These are phyloP conservation scores for Epipyxis sp. DNA, from an alignment of 108 stramenopile genomes.

Conservation along the genomic window DNA sequence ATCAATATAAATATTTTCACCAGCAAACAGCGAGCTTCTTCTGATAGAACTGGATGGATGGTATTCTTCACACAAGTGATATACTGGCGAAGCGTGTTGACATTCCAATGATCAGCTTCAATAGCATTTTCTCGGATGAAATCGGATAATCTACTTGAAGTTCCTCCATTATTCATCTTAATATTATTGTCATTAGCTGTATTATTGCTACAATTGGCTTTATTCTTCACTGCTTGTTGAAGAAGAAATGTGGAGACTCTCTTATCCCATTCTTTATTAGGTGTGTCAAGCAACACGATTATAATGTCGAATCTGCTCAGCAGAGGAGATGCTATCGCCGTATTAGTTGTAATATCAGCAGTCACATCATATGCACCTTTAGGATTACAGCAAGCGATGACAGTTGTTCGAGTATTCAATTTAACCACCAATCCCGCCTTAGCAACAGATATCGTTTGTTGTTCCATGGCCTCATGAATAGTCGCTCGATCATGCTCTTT, in stretches of 20 bases:
- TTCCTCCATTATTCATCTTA: slow-evolving; percentile 5
- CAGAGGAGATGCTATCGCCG: slow-evolving; percentile 86
- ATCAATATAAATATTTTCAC: too few relatives aligned
- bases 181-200: background rate
- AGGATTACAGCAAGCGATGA: slow-evolving; percentile 91
- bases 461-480: slow-evolving; percentile 99
- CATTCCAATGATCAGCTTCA: slow-evolving; percentile 53
- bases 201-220: slow-evolving; percentile 31
- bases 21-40: too few relatives aligned
- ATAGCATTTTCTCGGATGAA: background rate
- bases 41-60: background rate
- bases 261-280: slow-evolving; percentile 58
- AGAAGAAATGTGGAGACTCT: slow-evolving; percentile 72
- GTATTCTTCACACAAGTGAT: slow-evolving; percentile 69
- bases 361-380: slow-evolving; percentile 59
- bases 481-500: slow-evolving; percentile 64
- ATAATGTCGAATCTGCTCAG: slow-evolving; percentile 94
- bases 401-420: slow-evolving; percentile 81
- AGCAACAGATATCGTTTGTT: slow-evolving; percentile 89
- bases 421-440: slow-evolving; percentile 96
- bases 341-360: slow-evolving; percentile 71
- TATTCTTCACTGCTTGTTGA: slow-evolving; percentile 75
- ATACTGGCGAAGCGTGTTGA: slow-evolving; percentile 83
- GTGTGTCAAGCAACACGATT: slow-evolving; percentile 78
- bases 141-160: background rate